These are phyloP conservation scores for Chaetomium strumarium DNA, from an alignment of 2,329 filamentous ascomycete genomes.

Conservation along the genomic window DNA sequence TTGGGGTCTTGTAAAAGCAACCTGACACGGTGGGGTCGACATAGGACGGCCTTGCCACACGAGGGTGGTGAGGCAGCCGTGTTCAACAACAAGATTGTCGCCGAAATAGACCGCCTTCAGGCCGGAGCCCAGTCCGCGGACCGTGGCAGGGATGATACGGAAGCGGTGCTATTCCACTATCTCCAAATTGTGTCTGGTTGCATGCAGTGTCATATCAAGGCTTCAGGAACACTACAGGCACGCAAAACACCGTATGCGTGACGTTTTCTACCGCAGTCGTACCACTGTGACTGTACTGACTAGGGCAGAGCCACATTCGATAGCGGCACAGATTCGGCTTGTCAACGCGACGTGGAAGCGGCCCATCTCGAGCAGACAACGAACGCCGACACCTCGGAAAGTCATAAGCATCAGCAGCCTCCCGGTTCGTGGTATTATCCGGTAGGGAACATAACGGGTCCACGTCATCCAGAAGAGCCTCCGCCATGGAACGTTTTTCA, in stretches of 20 bases:
- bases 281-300: too few species aligned
- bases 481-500: neutral
- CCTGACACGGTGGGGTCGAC: neutral
- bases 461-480: neutral
- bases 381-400: too few species aligned
- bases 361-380: too few species aligned
- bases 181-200: conserved; percentile 16
- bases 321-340: too few species aligned
- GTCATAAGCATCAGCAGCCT: too few species aligned
- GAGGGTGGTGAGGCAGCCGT: neutral
- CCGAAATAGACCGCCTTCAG: conserved; percentile 13
- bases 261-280: too few species aligned
- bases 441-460: neutral
- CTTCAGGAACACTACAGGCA: neutral
- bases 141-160: neutral
- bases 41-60: neutral
- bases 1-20: neutral
- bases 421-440: too few species aligned
- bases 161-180: conserved; percentile 9
- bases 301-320: too few species aligned
- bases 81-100: conserved; percentile 1
- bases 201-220: neutral
- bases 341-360: too few species aligned
- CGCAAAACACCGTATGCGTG: neutral
- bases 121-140: neutral